Base-by-base conservation (phyloP, 768 basidiomycete genomes). In the Mycena filopes region DNA sequence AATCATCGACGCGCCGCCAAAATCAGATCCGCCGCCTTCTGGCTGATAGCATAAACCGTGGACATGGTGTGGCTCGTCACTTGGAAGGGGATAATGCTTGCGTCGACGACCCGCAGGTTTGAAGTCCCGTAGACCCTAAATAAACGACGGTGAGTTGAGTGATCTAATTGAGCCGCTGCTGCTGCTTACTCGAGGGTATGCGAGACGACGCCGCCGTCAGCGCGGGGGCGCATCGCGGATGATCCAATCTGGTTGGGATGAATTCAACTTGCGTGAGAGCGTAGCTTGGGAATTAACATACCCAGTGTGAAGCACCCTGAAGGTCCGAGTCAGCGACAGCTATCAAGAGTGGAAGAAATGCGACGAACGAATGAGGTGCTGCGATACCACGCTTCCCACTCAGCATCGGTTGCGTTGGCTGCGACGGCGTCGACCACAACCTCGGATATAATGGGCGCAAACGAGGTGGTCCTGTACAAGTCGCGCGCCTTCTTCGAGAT, bases 101-200 rank as follows among this genome's bases (percentile, higher is more conserved):
- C 66, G 66, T 82, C 82, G 18, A 77, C 79, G 15, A 84, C 77
- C 11, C 83, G 75, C 18, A 84, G 31, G 46, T 81, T 82, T 28
- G 69, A 67, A 15, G 81, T 81, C 0, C 80, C 82, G 53, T 83
- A 83, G 0, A 84, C 82, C 57, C 62, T 63, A 20, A 48, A 36
- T n/a, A 16, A 36, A 11, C 13, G 13, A 6, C 3, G 3, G 26
- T 63, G 11, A 63, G 48, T 21, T 4, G 29, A 1, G 4, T n/a
- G n/a, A n/a, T n/a, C n/a, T n/a, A n/a, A n/a, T n/a, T n/a, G n/a
- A n/a, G n/a, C n/a, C n/a, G n/a, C n/a, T n/a, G n/a, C 4, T 26
- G 21, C 10, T 16, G 50, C 55, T 1, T 33, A 63, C 62, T 64
- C 63, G 1, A 73, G 62, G 26, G 61, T 33, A 46, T 65, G 29